A percentile compares a stretch with the other conserved stretches of the same genome.
phyloP scores from a whole-genome alignment of 1,284 basidiomycete genomes.

The Leccinum fuscescens region DNA sequence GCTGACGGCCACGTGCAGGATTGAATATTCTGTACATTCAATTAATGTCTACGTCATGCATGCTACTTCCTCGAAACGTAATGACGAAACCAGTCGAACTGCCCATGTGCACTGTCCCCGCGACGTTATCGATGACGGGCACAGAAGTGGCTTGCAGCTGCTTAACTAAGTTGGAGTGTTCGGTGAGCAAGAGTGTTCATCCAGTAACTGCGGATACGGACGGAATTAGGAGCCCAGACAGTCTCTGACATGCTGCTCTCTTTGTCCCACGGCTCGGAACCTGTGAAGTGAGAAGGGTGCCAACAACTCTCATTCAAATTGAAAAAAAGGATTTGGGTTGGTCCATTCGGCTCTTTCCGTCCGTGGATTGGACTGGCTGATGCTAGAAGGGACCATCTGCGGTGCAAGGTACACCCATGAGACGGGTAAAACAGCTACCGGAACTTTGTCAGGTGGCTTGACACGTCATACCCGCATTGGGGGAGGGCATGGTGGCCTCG shows the following conservation, averaged over 20 bases:
- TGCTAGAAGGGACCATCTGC: constrained; percentile 2
- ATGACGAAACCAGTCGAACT: too few species aligned
- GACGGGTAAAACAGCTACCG: constrained; percentile 1
- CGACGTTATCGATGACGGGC: too few species aligned
- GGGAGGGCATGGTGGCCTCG: background rate
- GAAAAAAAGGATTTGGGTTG: background rate
- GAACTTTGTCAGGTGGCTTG: background rate
- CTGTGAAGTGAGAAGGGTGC: background rate
- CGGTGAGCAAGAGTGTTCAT: too few species aligned
- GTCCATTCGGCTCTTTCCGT: background rate
- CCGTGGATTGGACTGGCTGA: constrained; percentile 1
- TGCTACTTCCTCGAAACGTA: background rate
- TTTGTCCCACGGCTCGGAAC: constrained; percentile 1
- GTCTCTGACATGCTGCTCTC: background rate
- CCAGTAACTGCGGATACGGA: too few species aligned
- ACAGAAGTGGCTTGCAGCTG: too few species aligned
- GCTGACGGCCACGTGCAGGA: constrained; percentile 34
- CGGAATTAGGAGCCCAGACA: background rate
- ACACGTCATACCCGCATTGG: background rate
- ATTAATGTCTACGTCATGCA: constrained; percentile 1
- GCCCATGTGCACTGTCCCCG: too few species aligned
- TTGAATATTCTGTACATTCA: constrained; percentile 23
- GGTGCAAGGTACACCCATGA: constrained; percentile 8
- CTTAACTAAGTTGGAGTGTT: too few species aligned
- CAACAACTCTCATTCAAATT: background rate